Percentiles rank a stretch among this genome's conserved stretches.
Evolutionary conservation across 495 filamentous ascomycete genomes (phyloP).

Genomic region (Podospora australis): DNA sequence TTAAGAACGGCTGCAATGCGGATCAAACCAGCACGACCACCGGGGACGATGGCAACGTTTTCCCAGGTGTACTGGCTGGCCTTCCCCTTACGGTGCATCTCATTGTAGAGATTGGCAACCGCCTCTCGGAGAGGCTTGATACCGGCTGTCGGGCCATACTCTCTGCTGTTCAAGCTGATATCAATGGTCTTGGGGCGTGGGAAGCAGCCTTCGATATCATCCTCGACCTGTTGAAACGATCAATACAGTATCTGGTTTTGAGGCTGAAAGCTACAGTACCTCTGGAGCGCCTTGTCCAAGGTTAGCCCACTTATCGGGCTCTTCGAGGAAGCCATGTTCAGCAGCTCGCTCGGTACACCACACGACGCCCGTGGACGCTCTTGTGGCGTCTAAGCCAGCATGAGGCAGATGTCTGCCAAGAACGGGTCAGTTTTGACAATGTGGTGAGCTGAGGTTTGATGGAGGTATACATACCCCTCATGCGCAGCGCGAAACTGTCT

Average conservation of each 20-base stretch:
- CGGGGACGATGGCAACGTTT: constrained; percentile 97
- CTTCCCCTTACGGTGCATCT: constrained; percentile 82
- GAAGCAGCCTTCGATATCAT: constrained; percentile 86
- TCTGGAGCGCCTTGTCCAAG: too few relatives aligned
- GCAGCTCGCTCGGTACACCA: constrained; percentile 80
- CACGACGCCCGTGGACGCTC: constrained; percentile 76
- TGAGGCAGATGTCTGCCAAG: constrained; percentile 61
- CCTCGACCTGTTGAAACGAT: constrained; percentile 64
- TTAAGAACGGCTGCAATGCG: constrained; percentile 90
- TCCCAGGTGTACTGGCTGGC: constrained; percentile 94
- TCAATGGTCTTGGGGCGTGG: constrained; percentile 76
- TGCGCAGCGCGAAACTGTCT: constrained; percentile 79
- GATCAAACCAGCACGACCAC: constrained; percentile 86
- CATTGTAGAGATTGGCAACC: constrained; percentile 90
- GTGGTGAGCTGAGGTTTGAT: too few relatives aligned
- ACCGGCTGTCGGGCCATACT: constrained; percentile 91
- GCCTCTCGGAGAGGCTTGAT: constrained; percentile 86
- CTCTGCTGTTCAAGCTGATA: constrained; percentile 65
- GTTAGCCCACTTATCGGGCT: constrained; percentile 83
- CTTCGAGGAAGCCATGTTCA: constrained; percentile 74
- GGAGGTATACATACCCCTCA: constrained; percentile 48
- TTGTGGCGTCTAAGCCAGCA: constrained; percentile 78
- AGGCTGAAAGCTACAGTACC: constrained; percentile 8
- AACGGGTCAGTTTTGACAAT: background rate
- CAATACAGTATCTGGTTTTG: background rate